Evolutionary conservation across 2,329 filamentous ascomycete species (phyloP), one percentile per base, ranked within the genome.

Genomic region (Scorias spongiosa): DNA sequence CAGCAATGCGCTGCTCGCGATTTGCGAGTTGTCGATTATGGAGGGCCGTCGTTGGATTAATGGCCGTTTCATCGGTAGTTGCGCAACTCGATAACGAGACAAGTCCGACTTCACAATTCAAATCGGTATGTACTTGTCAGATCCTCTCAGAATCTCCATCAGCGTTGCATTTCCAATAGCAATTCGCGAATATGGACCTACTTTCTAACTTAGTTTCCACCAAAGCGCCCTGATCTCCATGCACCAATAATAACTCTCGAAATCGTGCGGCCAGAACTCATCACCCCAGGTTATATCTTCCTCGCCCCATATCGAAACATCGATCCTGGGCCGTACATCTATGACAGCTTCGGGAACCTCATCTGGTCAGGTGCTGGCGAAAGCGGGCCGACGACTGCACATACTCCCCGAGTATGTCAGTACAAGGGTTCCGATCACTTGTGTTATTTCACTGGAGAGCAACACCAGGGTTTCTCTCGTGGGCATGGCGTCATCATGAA

Each of bases 401-500:
- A 72, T 51, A 64, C 64, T 43, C 63, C 68, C 44, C 66, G 68
- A 47, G 66, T 69, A 29, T 73, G 70, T 54, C 51, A 61, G 38
- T 72, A 70, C 57, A 61, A 67, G 18, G 68, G 66, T 11, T 57
- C 58, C 44, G 61, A 67, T 40, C 70, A 73, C 49, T 51, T 73
- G n/a, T 72, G 69, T 53, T 72, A 68, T 55, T 72, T 70, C 54
- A 65, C 71, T 46, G 69, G 69, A 29, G 62, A 66, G 43, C 69
- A 73, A 47, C 66, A 70, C 47, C 66, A 68, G 43, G 69, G 69
- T 26, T 74, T 71, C 46, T 69, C 67, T 26, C 62, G 67, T 37
- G 70, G 70, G 5, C 68, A 71, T 60, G 69, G 68, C 36, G 60
- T 72, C 17, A 73, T 73, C 45, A 65, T 73, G 66, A 65, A 74